Percentiles rank a stretch among this genome's conserved stretches.
Evolutionary conservation across 169 alveolate genomes (phyloP).

Genomic region (Perkinsus marinus): DNA sequence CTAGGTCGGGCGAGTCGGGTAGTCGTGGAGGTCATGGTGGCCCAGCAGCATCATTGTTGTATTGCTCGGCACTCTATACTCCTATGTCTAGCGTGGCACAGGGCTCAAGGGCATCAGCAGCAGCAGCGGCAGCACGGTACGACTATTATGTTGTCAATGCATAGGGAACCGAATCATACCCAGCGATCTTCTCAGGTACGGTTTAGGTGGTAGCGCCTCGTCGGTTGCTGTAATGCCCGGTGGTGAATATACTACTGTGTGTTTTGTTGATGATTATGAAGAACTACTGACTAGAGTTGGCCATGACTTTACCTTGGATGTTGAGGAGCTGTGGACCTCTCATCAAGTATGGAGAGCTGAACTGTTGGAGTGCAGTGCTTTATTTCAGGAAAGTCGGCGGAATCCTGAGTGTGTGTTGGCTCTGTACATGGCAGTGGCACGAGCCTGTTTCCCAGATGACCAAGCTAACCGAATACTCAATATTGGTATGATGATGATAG

Average conservation of each 20-base stretch:
- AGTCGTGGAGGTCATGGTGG: not conserved
- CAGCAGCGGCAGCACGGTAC: not conserved
- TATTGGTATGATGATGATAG: too few relatives aligned
- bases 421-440: not conserved
- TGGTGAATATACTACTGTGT: not conserved
- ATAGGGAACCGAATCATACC: too few relatives aligned
- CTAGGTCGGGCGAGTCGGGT: not conserved
- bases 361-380: not conserved
- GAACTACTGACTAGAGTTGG: not conserved
- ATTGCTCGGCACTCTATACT: not conserved
- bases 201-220: too few relatives aligned
- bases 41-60: not conserved
- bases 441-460: not conserved
- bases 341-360: not conserved
- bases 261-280: not conserved
- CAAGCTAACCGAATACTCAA: not conserved
- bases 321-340: not conserved
- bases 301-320: not conserved
- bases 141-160: too few relatives aligned
- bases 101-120: not conserved
- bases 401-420: not conserved
- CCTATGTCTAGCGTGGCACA: not conserved
- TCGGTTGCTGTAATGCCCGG: too few relatives aligned
- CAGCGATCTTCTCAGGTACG: too few relatives aligned
- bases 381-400: not conserved